Evolutionary conservation across 805 yeast genomes (phyloP).

Genomic region (Zygoascus bituminiphila): DNA sequence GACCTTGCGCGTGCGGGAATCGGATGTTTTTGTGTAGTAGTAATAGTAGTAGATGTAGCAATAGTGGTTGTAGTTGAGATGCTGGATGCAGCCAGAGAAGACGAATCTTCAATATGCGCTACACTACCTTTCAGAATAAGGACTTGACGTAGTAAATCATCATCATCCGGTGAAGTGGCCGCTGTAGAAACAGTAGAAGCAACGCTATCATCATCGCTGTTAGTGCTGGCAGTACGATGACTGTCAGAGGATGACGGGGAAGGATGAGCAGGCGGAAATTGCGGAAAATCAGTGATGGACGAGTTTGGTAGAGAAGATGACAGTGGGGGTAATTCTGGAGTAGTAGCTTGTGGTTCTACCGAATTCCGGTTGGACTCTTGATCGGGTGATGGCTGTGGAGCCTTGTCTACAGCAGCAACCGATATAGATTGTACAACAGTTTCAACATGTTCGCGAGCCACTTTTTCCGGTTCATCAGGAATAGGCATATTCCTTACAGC

Average conservation of each 20-base stretch:
- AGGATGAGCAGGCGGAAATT: not conserved
- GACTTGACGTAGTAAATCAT: not conserved
- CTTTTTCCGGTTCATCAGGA: conserved; percentile 11
- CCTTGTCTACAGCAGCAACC: not conserved
- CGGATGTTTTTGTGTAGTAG: not conserved
- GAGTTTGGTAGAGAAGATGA: conserved; percentile 1
- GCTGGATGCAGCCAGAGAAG: not conserved
- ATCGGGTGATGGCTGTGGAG: not conserved
- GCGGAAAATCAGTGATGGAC: not conserved
- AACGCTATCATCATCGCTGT: not conserved
- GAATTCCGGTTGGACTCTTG: conserved; percentile 1
- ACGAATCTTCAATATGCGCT: conserved; percentile 1
- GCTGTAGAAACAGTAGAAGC: conserved; percentile 1
- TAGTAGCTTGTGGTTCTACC: conserved; percentile 1
- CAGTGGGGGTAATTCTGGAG: not conserved
- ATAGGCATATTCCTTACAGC: conserved; percentile 27
- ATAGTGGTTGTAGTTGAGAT: not conserved
- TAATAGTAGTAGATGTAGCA: not conserved
- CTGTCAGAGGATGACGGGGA: not conserved
- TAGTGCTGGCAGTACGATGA: not conserved
- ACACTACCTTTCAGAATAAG: conserved; percentile 1
- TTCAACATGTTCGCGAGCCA: conserved; percentile 2
- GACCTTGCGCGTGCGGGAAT: conserved; percentile 16
- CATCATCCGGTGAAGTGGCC: conserved; percentile 1
- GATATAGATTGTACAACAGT: not conserved